Evolutionary conservation across 2,329 filamentous ascomycete species (phyloP).

Genomic region (Metarhizium anisopliae): DNA sequence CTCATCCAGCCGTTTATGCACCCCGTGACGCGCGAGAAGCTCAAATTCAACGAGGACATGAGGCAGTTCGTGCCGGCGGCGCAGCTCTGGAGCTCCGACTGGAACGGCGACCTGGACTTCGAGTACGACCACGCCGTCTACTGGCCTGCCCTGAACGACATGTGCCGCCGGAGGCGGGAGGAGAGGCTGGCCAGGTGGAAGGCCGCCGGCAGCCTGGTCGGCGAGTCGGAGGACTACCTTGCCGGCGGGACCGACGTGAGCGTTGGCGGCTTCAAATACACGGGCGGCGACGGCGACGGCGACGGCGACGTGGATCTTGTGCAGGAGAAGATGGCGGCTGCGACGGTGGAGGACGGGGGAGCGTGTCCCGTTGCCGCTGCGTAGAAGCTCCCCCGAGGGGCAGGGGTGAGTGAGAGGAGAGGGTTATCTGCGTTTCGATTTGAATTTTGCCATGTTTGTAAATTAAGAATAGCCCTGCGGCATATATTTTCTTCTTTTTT

Average conservation of each 20-base stretch:
- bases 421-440: no score
- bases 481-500: no score
- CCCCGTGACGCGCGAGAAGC: constrained; percentile 83
- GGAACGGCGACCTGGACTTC: constrained; percentile 73
- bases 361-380: background rate
- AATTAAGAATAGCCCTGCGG: no score
- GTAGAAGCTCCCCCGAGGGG: background rate
- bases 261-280: constrained; percentile 22
- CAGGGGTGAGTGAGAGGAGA: no score
- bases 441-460: no score
- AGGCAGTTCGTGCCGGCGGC: constrained; percentile 67
- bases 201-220: constrained; percentile 68
- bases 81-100: constrained; percentile 72
- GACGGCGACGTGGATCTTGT: constrained; percentile 3
- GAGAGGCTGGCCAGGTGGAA: constrained; percentile 65
- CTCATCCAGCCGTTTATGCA: constrained; percentile 95
- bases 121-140: constrained; percentile 83
- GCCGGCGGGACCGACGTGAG: constrained; percentile 45
- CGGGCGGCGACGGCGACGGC: background rate
- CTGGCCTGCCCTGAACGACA: constrained; percentile 74
- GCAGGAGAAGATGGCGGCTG: constrained; percentile 9
- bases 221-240: constrained; percentile 83
- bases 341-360: constrained; percentile 1
- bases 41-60: constrained; percentile 96
- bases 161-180: constrained; percentile 58